Evolutionary conservation across 306 rosid genomes (phyloP), one percentile per base, ranked within the genome.

Genomic region (Gastrolobium villosum): DNA sequence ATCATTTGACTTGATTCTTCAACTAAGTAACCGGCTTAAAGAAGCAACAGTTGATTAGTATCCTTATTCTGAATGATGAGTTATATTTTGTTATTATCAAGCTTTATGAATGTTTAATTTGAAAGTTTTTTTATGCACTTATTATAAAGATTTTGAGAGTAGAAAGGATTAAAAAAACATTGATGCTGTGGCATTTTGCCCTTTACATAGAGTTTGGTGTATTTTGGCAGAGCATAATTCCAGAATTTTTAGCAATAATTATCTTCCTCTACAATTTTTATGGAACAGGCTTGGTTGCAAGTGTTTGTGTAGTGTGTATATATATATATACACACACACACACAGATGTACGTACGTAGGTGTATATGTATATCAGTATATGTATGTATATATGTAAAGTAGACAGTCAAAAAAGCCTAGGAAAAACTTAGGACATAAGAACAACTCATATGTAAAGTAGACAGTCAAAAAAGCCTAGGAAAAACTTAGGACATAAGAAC

Each of bases 1-100:
- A n/a, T 28, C 45, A 43, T 64, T 55, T 54, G 40, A 5, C 44
- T 73, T 44, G 7, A 15, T 72, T 46, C 53, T 64, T 31, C 65
- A 52, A n/a, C 32, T 46, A 26, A 65, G 49, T 76, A 50, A 56
- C 28, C 5, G 3, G 50, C 46, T 76, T 59, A 48, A 72, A 71
- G 57, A 57, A 76, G 50, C 61, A 50, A 40, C 7, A 41, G 20
- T 46, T 15, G 61, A 64, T 71, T 26, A n/a, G 15, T 46, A 55
- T 26, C 68, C 7, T 15, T 50, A 75, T 46, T 72, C 43, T 65
- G 35, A 65, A 70, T 65, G 79, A 63, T 56, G 46, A 40, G 10
- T 56, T 65, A 65, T 65, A 20, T 26, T 1, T 28, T 41, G 2
- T 63, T 55, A 10, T 49, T 7, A 53, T 72, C 59, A 11, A 63